Conservation (phyloP, 768 basidiomycete genomes). For the Hebeloma cylindrosporum region DNA sequence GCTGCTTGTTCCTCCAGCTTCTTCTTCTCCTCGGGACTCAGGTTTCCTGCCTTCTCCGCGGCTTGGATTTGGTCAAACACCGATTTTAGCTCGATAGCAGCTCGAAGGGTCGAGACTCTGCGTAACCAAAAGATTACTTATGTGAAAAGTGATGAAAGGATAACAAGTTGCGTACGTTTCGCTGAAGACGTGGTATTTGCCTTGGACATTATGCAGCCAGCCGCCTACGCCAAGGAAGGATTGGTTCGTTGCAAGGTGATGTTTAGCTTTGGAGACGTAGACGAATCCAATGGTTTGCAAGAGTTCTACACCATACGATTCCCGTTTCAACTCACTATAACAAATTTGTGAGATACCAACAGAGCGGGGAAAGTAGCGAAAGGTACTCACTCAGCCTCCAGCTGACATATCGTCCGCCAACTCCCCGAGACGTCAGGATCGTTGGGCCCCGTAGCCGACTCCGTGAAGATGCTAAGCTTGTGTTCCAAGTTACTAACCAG, state of each 20-base stretch:
- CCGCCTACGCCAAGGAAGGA: conserved; percentile 84
- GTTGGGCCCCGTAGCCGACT: conserved; percentile 70
- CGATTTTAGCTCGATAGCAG: conserved; percentile 85
- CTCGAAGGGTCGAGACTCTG: conserved; percentile 81
- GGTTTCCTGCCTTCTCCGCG: conserved; percentile 81
- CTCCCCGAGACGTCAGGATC: conserved; percentile 70
- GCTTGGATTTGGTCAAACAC: conserved; percentile 93
- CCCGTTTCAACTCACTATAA: conserved; percentile 72
- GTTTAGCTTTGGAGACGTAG: conserved; percentile 80
- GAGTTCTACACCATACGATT: conserved; percentile 86
- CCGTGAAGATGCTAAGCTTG: conserved; percentile 85
- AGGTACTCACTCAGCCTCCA: conserved; percentile 76
- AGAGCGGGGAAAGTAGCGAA: conserved; percentile 1
- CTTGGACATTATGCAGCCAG: conserved; percentile 90
- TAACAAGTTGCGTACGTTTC: conserved; percentile 68
- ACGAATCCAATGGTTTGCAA: conserved; percentile 86
- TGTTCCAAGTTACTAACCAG: conserved; percentile 77
- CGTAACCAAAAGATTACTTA: too few relatives aligned
- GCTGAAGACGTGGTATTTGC: conserved; percentile 91
- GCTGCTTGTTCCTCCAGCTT: conserved; percentile 90
- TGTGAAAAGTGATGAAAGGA: neutral
- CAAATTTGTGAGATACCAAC: conserved; percentile 6
- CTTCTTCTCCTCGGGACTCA: conserved; percentile 75
- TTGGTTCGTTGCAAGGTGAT: conserved; percentile 72
- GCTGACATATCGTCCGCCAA: conserved; percentile 73